Percentiles rank a stretch among this genome's conserved stretches.
phyloP scores from a whole-genome alignment of 495 filamentous ascomycete species.

The Podospora pseudopauciseta region DNA sequence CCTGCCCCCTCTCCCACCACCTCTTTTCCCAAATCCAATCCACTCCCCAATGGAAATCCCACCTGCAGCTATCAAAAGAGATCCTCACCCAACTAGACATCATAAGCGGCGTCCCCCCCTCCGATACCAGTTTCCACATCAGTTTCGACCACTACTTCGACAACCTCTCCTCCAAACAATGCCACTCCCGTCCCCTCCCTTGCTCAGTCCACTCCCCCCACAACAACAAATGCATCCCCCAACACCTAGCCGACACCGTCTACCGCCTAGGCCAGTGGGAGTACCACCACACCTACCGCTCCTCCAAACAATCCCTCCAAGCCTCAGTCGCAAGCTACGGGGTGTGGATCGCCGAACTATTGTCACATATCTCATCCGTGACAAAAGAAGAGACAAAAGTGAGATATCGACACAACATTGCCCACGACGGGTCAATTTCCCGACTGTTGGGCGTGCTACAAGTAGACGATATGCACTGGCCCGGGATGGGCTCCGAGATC shows the following conservation, averaged over 20 bases:
- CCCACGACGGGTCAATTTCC: slow-evolving; percentile 65
- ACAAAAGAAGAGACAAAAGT: slow-evolving; percentile 36
- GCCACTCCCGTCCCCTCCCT: slow-evolving; percentile 60
- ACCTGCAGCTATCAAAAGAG: slow-evolving; percentile 50
- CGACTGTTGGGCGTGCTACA: slow-evolving; percentile 62
- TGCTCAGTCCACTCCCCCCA: slow-evolving; percentile 43
- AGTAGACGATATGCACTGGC: slow-evolving; percentile 67
- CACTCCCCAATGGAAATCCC: slow-evolving; percentile 49
- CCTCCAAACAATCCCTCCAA: slow-evolving; percentile 51
- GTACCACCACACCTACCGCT: slow-evolving; percentile 66
- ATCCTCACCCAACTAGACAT: slow-evolving; percentile 54
- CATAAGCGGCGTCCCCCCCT: slow-evolving; percentile 55
- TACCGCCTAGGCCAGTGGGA: slow-evolving; percentile 69
- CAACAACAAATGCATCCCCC: slow-evolving; percentile 49
- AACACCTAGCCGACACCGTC: slow-evolving; percentile 53
- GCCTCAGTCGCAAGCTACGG: slow-evolving; percentile 54
- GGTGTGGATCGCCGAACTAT: slow-evolving; percentile 62
- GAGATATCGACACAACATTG: slow-evolving; percentile 63
- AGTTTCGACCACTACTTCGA: slow-evolving; percentile 72
- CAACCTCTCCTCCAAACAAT: slow-evolving; percentile 65
- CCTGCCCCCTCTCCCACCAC: slow-evolving; percentile 45
- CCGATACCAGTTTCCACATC: slow-evolving; percentile 55
- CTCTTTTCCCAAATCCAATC: slow-evolving; percentile 49
- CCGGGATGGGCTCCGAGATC: slow-evolving; percentile 67
- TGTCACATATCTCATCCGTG: slow-evolving; percentile 51